Base-by-base conservation (phyloP, 768 basidiomycete species). In the Lenzites betulinus region DNA sequence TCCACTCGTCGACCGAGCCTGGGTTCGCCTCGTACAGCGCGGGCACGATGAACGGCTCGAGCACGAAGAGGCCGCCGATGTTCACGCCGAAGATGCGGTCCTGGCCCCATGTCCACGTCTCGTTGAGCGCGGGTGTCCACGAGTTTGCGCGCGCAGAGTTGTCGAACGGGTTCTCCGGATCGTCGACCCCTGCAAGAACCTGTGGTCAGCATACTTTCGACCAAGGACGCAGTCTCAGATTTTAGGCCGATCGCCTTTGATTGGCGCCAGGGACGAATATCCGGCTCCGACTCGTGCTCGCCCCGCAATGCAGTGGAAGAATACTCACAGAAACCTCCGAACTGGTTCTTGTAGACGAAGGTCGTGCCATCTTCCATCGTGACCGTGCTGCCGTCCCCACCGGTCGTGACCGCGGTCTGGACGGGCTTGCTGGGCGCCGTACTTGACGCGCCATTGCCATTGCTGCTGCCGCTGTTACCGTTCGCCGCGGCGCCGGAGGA, bases 91-190 rank as follows among this genome's bases (percentile, higher is more conserved):
- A 77, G 33, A 90, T 73, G 43, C 76, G 82, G 75, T 92, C 81
- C 51, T 76, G 75, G 15, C 83, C 84, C 77, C 79, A 94, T 23
- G 75, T 79, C 90, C 92, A 96, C 26, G 76, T 82, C 67, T 86
- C 78, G 75, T 89, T 90, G 50, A 96, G 76, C 7, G 89, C 81
- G 1, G 91, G 92, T 7, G 89, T 88, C 87, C 90, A 95, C 2
- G 82, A 84, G 67, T 94, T 92, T 9, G 88, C 80, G 59, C 78
- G 81, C 7, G 93, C 92, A 43, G 81, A 78, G 70, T 89, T 85
- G 74, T 86, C 87, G 78, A 86, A 91, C 7, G 92, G 90, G 70
- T 90, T 78, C 46, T 85, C 78, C 15, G 87, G 85, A 72, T 92
- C 84, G 74, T 72, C 76, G 20, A 82, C 79, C 88, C 86, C 87